A percentile compares a stretch with the other conserved stretches of the same genome.
Conservation (phyloP, 2,329 filamentous ascomycete species). For the Xylariales sp. region DNA sequence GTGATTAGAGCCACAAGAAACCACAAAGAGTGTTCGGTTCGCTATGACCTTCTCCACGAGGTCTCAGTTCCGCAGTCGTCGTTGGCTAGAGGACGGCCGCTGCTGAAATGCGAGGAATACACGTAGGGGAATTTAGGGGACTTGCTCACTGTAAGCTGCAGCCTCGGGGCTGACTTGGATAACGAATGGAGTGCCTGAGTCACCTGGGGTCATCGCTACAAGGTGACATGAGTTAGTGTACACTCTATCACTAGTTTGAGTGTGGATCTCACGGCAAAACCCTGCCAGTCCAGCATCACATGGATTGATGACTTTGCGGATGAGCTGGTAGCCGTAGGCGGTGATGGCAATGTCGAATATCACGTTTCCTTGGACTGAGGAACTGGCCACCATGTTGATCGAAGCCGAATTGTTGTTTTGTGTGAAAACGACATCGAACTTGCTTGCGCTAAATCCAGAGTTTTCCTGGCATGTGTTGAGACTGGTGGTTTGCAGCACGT, state of each 20-base stretch:
- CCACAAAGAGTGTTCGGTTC: too few relatives aligned
- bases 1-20: too few relatives aligned
- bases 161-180: slow-evolving; percentile 51
- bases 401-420: slow-evolving; percentile 59
- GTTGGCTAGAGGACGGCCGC: too few relatives aligned
- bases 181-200: slow-evolving; percentile 49
- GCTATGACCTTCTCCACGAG: too few relatives aligned
- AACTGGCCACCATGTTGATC: slow-evolving; percentile 69
- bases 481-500: slow-evolving; percentile 43
- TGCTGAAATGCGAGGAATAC: too few relatives aligned
- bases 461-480: slow-evolving; percentile 72
- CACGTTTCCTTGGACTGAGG: slow-evolving; percentile 69
- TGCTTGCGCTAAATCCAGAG: slow-evolving; percentile 71
- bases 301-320: slow-evolving; percentile 62
- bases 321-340: slow-evolving; percentile 68
- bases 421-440: slow-evolving; percentile 72
- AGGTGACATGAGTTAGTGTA: too few relatives aligned
- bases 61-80: too few relatives aligned
- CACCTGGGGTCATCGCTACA: slow-evolving; percentile 46
- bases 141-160: slow-evolving; percentile 38
- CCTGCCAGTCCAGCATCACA: slow-evolving; percentile 60
- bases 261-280: slow-evolving; percentile 51
- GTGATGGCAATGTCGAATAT: slow-evolving; percentile 64
- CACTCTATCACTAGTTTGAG: slow-evolving; percentile 61
- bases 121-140: too few relatives aligned